Evolutionary conservation across 306 rosid genomes (phyloP), one percentile per base, ranked within the genome.

Genomic region (Fagus crenata): DNA sequence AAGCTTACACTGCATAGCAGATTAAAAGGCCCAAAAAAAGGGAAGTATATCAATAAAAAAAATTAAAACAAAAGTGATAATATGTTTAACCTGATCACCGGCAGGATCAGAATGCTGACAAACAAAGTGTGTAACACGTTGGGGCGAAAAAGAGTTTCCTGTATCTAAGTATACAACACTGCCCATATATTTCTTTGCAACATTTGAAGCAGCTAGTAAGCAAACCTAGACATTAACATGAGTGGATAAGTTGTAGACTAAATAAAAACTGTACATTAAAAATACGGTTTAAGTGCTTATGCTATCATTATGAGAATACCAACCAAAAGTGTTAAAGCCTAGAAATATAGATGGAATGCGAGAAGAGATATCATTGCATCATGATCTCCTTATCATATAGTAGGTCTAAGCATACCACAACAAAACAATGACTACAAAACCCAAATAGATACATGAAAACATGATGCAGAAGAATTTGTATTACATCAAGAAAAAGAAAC

Each of bases 61-160:
- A n/a, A n/a, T n/a, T n/a, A n/a, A 56, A 35, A 55, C 42, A 61
- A 64, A 36, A 63, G 15, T 33, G 69, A 32, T 67, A 49, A 74
- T 18, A 64, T 37, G 49, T 39, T 63, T 71, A 78, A 89, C 92
- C 89, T 85, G 87, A 78, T 86, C 81, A 53, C 58, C 49, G 54
- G 67, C 79, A 73, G 65, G 46, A 67, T 75, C 65, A 32, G 84
- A 64, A 31, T 83, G 72, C 86, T 67, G 79, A 75, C 83, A 82
- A 78, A 89, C 81, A 78, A 91, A 89, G 32, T 78, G 40, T 12
- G 87, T 89, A 81, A 93, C 82, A 43, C 91, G 93, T 69, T 85
- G 91, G 69, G 98, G 83, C 5, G 98, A 91, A 81, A 93, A 91
- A 72, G 98, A 87, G 82, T 91, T 91, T 74, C 93, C 78, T 7